These are phyloP conservation scores for Acrocalymma vagum DNA, from an alignment of 2,329 filamentous ascomycete species.

Conservation along the genomic window DNA sequence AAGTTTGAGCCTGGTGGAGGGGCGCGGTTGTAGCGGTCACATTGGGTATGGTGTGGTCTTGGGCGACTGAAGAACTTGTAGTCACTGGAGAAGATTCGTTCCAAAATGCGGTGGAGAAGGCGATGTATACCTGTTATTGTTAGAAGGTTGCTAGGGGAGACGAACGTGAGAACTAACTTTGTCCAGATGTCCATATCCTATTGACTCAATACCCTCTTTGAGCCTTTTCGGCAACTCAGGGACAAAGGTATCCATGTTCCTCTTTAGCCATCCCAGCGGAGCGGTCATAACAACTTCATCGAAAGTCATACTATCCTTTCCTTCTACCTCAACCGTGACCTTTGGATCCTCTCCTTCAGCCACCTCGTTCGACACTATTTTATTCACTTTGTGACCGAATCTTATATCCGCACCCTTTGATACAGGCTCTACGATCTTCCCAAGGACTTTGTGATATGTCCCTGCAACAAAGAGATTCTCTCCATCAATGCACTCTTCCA, in stretches of 20 bases:
- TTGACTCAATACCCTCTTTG: constrained; percentile 67
- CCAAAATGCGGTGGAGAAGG: constrained; percentile 82
- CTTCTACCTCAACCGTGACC: constrained; percentile 54
- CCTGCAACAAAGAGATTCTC: constrained; percentile 70
- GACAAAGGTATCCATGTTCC: constrained; percentile 59
- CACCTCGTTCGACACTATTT: constrained; percentile 45
- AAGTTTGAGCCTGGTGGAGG: constrained; percentile 36
- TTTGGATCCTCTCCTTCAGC: constrained; percentile 23
- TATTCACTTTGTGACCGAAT: constrained; percentile 57
- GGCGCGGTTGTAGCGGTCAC: constrained; percentile 48
- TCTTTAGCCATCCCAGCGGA: constrained; percentile 67
- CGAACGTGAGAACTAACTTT: constrained; percentile 58
- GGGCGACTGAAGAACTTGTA: constrained; percentile 8
- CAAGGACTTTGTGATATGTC: constrained; percentile 68
- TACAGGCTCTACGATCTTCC: constrained; percentile 66
- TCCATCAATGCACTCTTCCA: constrained; percentile 80
- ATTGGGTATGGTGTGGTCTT: constrained; percentile 38
- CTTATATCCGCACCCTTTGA: constrained; percentile 64
- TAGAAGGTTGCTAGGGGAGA: constrained; percentile 22
- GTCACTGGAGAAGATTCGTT: constrained; percentile 35
- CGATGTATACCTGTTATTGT: constrained; percentile 54
- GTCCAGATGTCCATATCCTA: constrained; percentile 76
- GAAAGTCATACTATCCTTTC: constrained; percentile 60
- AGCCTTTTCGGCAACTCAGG: constrained; percentile 67
- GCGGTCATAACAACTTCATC: constrained; percentile 74